Evolutionary conservation across 257 asterid species (phyloP).

Genomic region (Henckelia pumila): DNA sequence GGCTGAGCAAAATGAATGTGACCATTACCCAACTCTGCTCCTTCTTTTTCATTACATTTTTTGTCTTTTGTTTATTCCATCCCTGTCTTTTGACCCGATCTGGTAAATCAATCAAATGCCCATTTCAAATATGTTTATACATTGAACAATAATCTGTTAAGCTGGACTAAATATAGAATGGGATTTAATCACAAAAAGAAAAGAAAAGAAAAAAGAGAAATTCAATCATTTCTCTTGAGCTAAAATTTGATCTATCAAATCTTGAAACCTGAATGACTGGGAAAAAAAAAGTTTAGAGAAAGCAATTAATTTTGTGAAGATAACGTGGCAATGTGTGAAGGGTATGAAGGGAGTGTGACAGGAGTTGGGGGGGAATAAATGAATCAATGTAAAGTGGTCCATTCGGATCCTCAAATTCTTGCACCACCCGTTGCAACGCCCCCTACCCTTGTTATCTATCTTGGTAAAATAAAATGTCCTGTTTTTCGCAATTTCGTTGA

Average conservation of each 20-base stretch:
- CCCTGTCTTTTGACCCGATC: not conserved
- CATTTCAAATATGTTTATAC: too few relatives aligned
- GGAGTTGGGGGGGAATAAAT: constrained; percentile 20
- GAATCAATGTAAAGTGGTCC: constrained; percentile 36
- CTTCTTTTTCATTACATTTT: not conserved
- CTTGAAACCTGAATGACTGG: too few relatives aligned
- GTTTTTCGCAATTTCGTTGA: too few relatives aligned
- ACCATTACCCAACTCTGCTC: not conserved
- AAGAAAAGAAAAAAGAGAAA: not conserved
- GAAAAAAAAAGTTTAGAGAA: not conserved
- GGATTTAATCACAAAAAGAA: not conserved
- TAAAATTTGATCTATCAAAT: too few relatives aligned
- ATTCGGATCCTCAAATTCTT: not conserved
- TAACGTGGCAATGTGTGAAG: constrained; percentile 16
- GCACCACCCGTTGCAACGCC: not conserved
- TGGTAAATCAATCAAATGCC: not conserved
- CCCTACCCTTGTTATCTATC: not conserved
- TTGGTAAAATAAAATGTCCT: too few relatives aligned
- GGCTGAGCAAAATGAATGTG: not conserved
- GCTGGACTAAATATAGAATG: not conserved
- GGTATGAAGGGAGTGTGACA: constrained; percentile 27
- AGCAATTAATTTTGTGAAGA: not conserved
- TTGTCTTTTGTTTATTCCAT: not conserved
- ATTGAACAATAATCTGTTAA: not conserved
- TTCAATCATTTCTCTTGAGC: not conserved